These are phyloP conservation scores for Acanthamoeba healyi DNA, from an alignment of 208 protist genomes.

Conservation along the genomic window DNA sequence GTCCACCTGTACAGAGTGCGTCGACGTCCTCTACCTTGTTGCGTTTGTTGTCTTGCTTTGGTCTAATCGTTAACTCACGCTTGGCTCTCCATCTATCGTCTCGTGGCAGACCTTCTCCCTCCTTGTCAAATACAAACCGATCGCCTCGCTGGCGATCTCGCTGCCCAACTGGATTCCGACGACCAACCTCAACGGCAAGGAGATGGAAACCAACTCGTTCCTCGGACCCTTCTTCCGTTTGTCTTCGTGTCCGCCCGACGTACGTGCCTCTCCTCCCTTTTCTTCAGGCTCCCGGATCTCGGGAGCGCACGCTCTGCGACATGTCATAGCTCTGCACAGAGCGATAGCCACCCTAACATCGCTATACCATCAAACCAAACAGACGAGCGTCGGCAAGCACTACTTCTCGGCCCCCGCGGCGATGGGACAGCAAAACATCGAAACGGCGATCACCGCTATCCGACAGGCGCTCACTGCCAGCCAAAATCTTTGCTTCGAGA, in stretches of 20 bases:
- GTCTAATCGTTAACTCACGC: not conserved
- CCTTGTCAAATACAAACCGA: slow-evolving; percentile 68
- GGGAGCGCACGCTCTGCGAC: too few relatives aligned
- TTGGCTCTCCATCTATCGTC: not conserved
- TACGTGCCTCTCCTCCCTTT: not conserved
- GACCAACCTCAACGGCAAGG: slow-evolving; percentile 34
- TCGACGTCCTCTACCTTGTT: not conserved
- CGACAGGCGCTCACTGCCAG: slow-evolving; percentile 56
- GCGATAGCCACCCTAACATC: too few relatives aligned
- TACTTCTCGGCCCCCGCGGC: slow-evolving; percentile 69
- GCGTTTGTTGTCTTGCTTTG: not conserved
- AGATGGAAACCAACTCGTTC: slow-evolving; percentile 74
- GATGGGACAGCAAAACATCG: slow-evolving; percentile 55
- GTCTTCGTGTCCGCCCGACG: slow-evolving; percentile 52
- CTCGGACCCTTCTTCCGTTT: slow-evolving; percentile 75
- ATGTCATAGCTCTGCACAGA: too few relatives aligned
- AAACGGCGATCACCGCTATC: slow-evolving; percentile 22
- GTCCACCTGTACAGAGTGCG: slow-evolving; percentile 55
- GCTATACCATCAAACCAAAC: too few relatives aligned
- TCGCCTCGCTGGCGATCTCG: slow-evolving; percentile 40
- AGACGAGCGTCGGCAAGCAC: slow-evolving; percentile 70
- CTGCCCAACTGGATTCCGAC: slow-evolving; percentile 67
- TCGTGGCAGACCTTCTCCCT: slow-evolving; percentile 23
- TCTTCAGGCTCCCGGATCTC: too few relatives aligned
- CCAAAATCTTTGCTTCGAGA: slow-evolving; percentile 57